Evolutionary conservation across 75 land plant genomes (phyloP).

Genomic region (Adiantum capillusveneris): DNA sequence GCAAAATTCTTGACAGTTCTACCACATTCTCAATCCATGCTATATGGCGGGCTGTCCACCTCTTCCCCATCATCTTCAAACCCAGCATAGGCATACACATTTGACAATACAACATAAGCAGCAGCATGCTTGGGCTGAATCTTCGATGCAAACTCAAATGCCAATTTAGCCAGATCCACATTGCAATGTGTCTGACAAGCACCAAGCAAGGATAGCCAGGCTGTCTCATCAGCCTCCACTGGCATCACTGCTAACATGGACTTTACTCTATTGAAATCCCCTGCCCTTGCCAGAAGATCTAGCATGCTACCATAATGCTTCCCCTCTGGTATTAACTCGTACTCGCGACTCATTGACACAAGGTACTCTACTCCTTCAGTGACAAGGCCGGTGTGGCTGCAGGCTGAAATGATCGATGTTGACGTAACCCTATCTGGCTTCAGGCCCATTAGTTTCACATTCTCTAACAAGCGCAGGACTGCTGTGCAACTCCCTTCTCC

Average conservation of each 20-base stretch:
- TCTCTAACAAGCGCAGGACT: conserved; percentile 2
- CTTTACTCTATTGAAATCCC: conserved; percentile 18
- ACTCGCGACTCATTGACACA: conserved; percentile 6
- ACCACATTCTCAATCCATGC: no score
- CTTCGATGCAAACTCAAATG: background rate
- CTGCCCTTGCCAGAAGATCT: conserved; percentile 46
- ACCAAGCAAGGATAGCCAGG: conserved; percentile 28
- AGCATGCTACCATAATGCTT: conserved; percentile 47
- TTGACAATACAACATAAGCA: conserved; percentile 7
- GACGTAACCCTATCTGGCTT: conserved; percentile 23
- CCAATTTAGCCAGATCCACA: conserved; percentile 11
- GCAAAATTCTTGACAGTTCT: no score
- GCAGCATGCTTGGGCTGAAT: conserved; percentile 2
- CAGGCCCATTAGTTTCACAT: conserved; percentile 12
- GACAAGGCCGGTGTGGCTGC: conserved; percentile 12
- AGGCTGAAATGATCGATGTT: conserved; percentile 20
- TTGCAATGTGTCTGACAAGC: conserved; percentile 18
- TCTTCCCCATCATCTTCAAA: no score
- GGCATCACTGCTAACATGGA: conserved; percentile 19
- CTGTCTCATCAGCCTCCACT: conserved; percentile 13
- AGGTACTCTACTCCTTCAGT: conserved; percentile 15
- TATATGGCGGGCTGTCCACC: no score
- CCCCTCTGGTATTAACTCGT: conserved; percentile 13
- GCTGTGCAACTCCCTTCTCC: background rate
- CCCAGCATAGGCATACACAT: conserved; percentile 7